Conservation (phyloP, 495 filamentous ascomycete species). For the Mycothermus thermophilus region DNA sequence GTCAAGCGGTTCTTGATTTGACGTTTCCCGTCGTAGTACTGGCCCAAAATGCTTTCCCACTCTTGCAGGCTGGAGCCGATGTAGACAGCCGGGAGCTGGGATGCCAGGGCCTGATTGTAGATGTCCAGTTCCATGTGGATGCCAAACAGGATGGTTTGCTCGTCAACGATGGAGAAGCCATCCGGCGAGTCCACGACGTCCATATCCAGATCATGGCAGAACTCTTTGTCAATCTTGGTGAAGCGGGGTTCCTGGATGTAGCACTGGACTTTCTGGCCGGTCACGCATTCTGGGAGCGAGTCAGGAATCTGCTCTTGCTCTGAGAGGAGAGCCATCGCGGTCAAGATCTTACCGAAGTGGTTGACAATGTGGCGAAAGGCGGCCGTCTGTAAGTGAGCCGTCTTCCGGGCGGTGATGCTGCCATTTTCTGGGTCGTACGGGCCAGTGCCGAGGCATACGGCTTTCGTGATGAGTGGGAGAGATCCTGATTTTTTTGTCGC, state of each 20-base stretch:
- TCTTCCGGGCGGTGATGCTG: conserved; percentile 17
- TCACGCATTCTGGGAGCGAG: conserved; percentile 8
- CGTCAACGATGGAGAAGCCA: conserved; percentile 41
- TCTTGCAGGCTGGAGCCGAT: conserved; percentile 28
- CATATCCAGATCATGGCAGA: conserved; percentile 40
- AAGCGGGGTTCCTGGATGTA: conserved; percentile 62
- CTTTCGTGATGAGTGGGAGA: conserved; percentile 18
- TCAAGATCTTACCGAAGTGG: conserved; percentile 18
- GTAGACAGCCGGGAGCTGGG: conserved; percentile 24
- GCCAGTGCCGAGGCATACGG: conserved; percentile 33
- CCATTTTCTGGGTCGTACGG: conserved; percentile 30
- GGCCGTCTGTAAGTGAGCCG: conserved; percentile 43
- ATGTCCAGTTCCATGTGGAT: conserved; percentile 45
- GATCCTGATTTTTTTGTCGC: conserved; percentile 3
- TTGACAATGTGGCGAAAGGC: conserved; percentile 43
- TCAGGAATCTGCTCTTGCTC: neutral
- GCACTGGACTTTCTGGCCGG: conserved; percentile 21
- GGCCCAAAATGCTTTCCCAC: conserved; percentile 25
- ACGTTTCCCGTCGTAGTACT: neutral
- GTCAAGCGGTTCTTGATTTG: neutral
- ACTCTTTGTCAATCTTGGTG: conserved; percentile 43
- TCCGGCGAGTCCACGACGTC: conserved; percentile 41
- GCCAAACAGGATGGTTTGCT: conserved; percentile 36
- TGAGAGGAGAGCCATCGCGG: neutral
- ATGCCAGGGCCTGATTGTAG: conserved; percentile 26